A percentile compares a stretch with the other conserved stretches of the same genome.
Evolutionary conservation across 371 early-diverging fungal genomes (phyloP).

Genomic region (Mucor mucedo): DNA sequence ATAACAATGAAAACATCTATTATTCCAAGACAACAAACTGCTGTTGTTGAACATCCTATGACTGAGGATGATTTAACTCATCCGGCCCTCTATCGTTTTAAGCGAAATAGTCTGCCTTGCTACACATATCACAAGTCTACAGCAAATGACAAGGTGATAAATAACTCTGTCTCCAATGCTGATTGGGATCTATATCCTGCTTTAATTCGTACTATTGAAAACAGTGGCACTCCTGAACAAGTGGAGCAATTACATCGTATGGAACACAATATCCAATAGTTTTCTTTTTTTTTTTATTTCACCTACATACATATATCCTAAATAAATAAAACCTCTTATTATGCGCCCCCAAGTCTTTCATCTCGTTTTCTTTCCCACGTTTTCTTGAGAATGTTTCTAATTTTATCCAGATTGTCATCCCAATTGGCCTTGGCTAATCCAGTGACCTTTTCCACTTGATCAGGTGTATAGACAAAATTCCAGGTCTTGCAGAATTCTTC

Average conservation of each 20-base stretch:
- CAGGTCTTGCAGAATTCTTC: conserved; percentile 68
- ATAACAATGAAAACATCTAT: not conserved
- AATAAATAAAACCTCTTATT: not conserved
- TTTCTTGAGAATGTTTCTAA: conserved; percentile 38
- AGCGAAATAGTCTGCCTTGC: conserved; percentile 23
- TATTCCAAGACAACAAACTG: conserved; percentile 19
- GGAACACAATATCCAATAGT: conserved; percentile 20
- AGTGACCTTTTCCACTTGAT: conserved; percentile 60
- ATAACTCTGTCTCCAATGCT: not conserved
- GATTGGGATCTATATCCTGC: conserved; percentile 55
- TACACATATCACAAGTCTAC: conserved; percentile 5
- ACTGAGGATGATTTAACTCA: conserved; percentile 33
- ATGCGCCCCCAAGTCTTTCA: conserved; percentile 22
- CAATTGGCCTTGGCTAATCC: conserved; percentile 57
- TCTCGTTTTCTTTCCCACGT: conserved; percentile 54
- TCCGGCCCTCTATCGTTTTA: conserved; percentile 31
- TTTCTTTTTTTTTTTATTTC: not conserved
- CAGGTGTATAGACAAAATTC: conserved; percentile 64
- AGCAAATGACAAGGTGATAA: not conserved
- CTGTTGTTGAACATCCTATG: conserved; percentile 28
- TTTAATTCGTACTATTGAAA: conserved; percentile 49
- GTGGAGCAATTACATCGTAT: conserved; percentile 45
- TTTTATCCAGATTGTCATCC: conserved; percentile 47
- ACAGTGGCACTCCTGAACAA: conserved; percentile 48
- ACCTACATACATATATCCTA: not conserved